Evolutionary conservation across 495 filamentous ascomycete genomes (phyloP), one percentile per base, ranked within the genome.

Genomic region (Hamigera avellanea): DNA sequence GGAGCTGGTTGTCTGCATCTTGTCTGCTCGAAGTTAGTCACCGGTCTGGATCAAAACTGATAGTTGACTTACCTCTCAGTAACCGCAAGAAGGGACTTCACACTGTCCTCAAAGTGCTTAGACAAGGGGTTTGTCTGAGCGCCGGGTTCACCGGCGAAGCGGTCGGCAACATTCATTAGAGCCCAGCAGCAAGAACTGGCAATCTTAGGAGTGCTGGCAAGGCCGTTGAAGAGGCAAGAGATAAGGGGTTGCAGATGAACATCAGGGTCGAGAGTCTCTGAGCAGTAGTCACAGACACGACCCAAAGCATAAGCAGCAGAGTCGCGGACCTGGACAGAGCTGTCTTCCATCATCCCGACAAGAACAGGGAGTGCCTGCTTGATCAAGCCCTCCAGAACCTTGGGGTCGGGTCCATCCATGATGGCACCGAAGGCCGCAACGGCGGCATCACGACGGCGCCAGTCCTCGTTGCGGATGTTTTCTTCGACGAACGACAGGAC

Each of bases 391-490:
- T 91, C 85, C 37, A 98, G 65, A 27, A 84, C 65, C 55, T 80
- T 83, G 53, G 88, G 82, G 27, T 95, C 88, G 1, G 91, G 91
- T 14, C 91, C 91, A 52, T 96, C 91, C 91, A 98, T 95, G 43
- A 98, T 95, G 32, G 86, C 91, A 39, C 91, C 93, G 46, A 98
- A 96, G n/a, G 91, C 87, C 36, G 91, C 93, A 8, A 96, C 89
- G 8, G 91, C 88, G 19, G 91, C 91, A 67, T 98, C 91, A 21
- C 91, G 76, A 41, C 74, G 70, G 51, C 87, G 86, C 91, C 91
- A 98, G 53, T 95, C 84, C 36, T 91, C 85, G 39, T 72, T 70
- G 27, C 87, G 81, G 36, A 96, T 75, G 64, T 96, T 86, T 45
- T 73, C 69, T 64, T 96, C 93, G 33, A 98, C 86, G 52, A 96